A percentile compares a stretch with the other conserved stretches of the same genome.
These are phyloP conservation scores for Lactarius trivialis DNA, from an alignment of 768 basidiomycete species.

Conservation along the genomic window DNA sequence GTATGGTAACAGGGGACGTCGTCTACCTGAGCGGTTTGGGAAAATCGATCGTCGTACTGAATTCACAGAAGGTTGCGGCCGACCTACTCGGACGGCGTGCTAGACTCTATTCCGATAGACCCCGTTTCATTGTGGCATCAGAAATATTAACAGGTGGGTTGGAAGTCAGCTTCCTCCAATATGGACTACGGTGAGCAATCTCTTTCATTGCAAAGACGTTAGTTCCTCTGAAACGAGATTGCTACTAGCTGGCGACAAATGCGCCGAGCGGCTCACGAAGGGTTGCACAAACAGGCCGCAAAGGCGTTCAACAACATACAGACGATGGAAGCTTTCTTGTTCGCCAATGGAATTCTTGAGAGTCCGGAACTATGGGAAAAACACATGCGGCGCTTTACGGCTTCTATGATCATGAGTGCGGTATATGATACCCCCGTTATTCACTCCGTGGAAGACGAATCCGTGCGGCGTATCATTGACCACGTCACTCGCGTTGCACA, in stretches of 20 bases:
- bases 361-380: slow-evolving; percentile 14
- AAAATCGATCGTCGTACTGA: slow-evolving; percentile 41
- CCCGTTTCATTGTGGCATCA: slow-evolving; percentile 26
- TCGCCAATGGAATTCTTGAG: slow-evolving; percentile 10
- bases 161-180: slow-evolving; percentile 18
- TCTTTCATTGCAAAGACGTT: neutral
- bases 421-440: slow-evolving; percentile 18
- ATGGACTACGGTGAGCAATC: slow-evolving; percentile 15
- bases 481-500: slow-evolving; percentile 18
- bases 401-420: slow-evolving; percentile 22
- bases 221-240: neutral
- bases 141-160: slow-evolving; percentile 20
- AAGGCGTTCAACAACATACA: slow-evolving; percentile 18
- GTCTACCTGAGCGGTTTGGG: slow-evolving; percentile 44
- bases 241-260: slow-evolving; percentile 17
- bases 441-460: slow-evolving; percentile 13
- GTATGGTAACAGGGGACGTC: slow-evolving; percentile 28
- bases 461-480: slow-evolving; percentile 13
- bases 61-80: slow-evolving; percentile 35
- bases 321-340: slow-evolving; percentile 14
- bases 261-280: slow-evolving; percentile 20
- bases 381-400: slow-evolving; percentile 21
- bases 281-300: slow-evolving; percentile 14
- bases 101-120: slow-evolving; percentile 46
- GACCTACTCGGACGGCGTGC: slow-evolving; percentile 46